Percentiles rank a stretch among this genome's conserved stretches.
Conservation (phyloP, 768 basidiomycete genomes). For the Punctularia strigosozonata region DNA sequence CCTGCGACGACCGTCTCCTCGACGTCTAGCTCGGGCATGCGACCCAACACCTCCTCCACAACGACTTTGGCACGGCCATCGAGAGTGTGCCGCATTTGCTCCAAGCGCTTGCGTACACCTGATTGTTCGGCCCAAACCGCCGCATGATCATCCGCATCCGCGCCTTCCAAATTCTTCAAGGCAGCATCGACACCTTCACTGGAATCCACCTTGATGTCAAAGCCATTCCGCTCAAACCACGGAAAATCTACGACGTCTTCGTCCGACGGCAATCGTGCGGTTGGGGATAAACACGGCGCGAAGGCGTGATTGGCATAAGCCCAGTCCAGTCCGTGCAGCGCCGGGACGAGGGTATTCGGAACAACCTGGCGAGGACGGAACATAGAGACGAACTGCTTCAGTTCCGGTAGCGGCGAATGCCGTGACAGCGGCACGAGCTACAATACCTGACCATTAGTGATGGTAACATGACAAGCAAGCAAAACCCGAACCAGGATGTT, state of each 20-base stretch:
- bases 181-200: constrained; percentile 32
- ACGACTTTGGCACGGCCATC: constrained; percentile 20
- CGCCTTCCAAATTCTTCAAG: constrained; percentile 56
- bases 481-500: constrained; percentile 50
- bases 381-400: constrained; percentile 67
- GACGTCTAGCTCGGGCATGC: background rate
- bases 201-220: constrained; percentile 5
- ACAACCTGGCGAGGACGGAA: constrained; percentile 70
- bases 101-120: constrained; percentile 30
- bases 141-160: constrained; percentile 29
- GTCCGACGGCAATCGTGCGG: constrained; percentile 6
- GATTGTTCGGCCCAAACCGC: constrained; percentile 44
- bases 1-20: constrained; percentile 10
- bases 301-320: constrained; percentile 62
- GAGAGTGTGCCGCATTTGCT: constrained; percentile 32
- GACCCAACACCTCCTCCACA: constrained; percentile 21
- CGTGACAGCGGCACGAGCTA: constrained; percentile 78
- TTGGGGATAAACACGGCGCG: constrained; percentile 34
- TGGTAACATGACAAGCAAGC: background rate
- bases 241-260: constrained; percentile 4
- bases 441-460: background rate
- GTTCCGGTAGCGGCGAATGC: constrained; percentile 82
- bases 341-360: constrained; percentile 63
- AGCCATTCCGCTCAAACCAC: constrained; percentile 1
- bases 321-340: constrained; percentile 55